Evolutionary conservation across 352 stramenopile genomes (phyloP).

Genomic region (Globisporangium nagaii): DNA sequence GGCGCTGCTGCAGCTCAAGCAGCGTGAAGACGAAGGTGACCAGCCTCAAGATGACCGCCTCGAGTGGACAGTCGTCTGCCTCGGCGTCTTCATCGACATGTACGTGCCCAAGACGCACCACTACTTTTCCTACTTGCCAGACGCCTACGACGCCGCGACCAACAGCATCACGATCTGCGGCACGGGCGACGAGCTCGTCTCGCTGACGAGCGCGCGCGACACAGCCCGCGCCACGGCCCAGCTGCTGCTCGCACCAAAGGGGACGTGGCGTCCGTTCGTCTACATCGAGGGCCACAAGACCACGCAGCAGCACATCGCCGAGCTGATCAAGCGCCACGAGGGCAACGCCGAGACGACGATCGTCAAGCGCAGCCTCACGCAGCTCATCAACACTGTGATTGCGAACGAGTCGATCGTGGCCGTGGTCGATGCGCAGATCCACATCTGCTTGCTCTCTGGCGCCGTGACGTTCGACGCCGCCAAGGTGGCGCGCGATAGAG

Average conservation of each 20-base stretch:
- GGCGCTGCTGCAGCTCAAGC: conserved; percentile 16
- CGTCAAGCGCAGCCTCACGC: conserved; percentile 2
- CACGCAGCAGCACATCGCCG: conserved; percentile 25
- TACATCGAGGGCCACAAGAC: conserved; percentile 28
- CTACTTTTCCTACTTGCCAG: conserved; percentile 14
- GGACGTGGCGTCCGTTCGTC: conserved; percentile 20
- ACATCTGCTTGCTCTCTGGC: conserved; percentile 11
- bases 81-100: conserved; percentile 28
- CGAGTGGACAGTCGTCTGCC: conserved; percentile 28
- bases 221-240: conserved; percentile 11
- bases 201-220: conserved; percentile 22
- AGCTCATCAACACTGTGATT: neutral
- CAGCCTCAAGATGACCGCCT: too few relatives aligned
- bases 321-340: conserved; percentile 9
- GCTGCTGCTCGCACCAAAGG: conserved; percentile 13
- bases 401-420: conserved; percentile 6
- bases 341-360: conserved; percentile 18
- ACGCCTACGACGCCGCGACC: conserved; percentile 15
- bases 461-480: conserved; percentile 16
- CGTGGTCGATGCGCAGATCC: conserved; percentile 13
- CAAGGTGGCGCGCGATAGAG: conserved; percentile 23
- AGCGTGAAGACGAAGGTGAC: too few relatives aligned
- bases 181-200: conserved; percentile 21
- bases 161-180: conserved; percentile 30
- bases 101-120: conserved; percentile 23